Base-by-base conservation (phyloP, 2,329 filamentous ascomycete species). In the Hymenoscyphus occultus region DNA sequence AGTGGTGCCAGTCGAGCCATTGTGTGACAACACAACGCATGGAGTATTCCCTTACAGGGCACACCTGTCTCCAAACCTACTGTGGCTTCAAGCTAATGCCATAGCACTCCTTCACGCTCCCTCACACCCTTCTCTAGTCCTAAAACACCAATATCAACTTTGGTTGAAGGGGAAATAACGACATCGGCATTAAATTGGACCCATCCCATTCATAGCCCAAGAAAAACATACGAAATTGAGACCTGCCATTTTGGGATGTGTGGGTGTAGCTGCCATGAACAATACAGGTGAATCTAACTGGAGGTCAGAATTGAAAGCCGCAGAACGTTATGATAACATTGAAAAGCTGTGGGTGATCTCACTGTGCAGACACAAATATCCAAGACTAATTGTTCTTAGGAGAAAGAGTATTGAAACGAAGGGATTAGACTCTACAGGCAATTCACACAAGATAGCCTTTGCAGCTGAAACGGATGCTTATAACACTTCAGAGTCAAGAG, bases 401-500 rank as follows among this genome's bases (percentile, higher is more conserved):
- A 73, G 65, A 59, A 73, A 69, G 57, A 64, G 61, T 51, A 72
- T 75, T 60, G 70, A 74, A 65, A 75, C 78, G 2, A 77, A 80
- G 35, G 77, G 77, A 12, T 76, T 80, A 13, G 69, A 66, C 62
- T 72, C 78, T 39, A 81, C 83, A 67, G 83, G 82, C 39, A 82
- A 81, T 63, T 77, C 80, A 40, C 79, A 84, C 68, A 75, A 72
- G 58, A 66, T 65, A 48, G 91, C 91, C 22, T 89, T 89, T 72
- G 76, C 82, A 58, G 78, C 87, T 51, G 93, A 96, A 76, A 84
- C 84, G 57, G 81, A 83, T 12, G 86, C 87, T 13, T 90, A 86
- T 70, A 81, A 84, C 56, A 77, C 78, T 54, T 85, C 87, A 12
- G 71, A 78, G 31, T 86, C 86, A 42, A 78, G 82, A 73, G 90